Conservation (phyloP, 208 protist genomes). For the Plasmodiophora brassicae region DNA sequence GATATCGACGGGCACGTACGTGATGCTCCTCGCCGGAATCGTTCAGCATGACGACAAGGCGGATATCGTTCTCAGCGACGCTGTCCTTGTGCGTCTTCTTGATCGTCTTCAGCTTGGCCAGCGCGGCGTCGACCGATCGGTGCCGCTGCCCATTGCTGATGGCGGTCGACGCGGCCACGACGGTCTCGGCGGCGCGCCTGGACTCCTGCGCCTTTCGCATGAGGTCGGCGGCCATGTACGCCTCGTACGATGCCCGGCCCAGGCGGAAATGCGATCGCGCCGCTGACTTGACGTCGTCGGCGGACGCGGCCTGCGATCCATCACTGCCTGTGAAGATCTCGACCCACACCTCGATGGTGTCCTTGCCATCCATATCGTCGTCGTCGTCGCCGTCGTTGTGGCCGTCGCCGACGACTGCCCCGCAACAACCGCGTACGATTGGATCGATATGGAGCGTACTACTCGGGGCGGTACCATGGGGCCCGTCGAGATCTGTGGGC, state of each 20-base stretch:
- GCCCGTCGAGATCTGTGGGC: too few species aligned
- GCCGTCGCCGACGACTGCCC: too few species aligned
- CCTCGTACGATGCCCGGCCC: not conserved
- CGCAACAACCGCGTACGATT: too few species aligned
- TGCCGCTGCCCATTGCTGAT: not conserved
- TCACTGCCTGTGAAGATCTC: slow-evolving; percentile 19
- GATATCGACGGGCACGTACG: not conserved
- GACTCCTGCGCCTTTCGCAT: not conserved
- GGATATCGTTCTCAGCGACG: not conserved
- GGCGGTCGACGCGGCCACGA: not conserved
- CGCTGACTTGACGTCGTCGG: not conserved
- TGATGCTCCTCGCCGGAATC: not conserved
- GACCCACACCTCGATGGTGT: slow-evolving; percentile 7
- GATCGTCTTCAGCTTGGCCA: slow-evolving; percentile 22
- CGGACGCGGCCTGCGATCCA: not conserved
- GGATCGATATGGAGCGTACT: too few species aligned
- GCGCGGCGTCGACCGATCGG: not conserved
- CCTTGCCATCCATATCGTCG: too few species aligned
- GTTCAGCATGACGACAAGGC: not conserved
- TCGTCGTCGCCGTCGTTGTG: too few species aligned
- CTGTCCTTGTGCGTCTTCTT: not conserved
- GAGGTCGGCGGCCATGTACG: not conserved
- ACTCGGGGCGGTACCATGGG: too few species aligned
- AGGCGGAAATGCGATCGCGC: not conserved
- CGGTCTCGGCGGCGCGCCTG: not conserved